Evolutionary conservation across 2,329 filamentous ascomycete genomes (phyloP), one percentile per base, ranked within the genome.

Genomic region (Arthrobotrys iridis): DNA sequence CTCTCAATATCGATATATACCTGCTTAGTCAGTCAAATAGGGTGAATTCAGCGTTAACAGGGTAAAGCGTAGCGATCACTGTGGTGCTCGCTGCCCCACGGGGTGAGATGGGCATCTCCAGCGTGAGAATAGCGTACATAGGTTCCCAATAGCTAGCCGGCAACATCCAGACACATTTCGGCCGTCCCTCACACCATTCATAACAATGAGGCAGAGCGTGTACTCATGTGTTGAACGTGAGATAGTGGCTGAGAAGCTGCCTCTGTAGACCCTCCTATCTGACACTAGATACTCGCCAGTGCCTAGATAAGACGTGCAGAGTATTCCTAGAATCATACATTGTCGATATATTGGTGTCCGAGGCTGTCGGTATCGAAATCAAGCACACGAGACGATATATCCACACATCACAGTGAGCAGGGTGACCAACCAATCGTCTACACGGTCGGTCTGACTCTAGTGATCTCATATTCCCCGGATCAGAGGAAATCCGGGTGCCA

Each of bases 171-270:
- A 37, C n/a, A 60, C 41, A 18, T 65, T 60, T 43, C 28, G 57
- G 13, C 20, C 43, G 30, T 18, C n/a, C 13, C 20, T 40, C 41
- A 37, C 41, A 55, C 43, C 15, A 15, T 46, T 15, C 30, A 33
- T 15, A 13, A 20, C 35, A 26, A 22, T n/a, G 33, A 40, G 26
- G 50, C 8, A 37, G 37, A 50, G 48, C 30, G 35, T 40, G 41
- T 28, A 55, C 11, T 33, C 68, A 73, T 73, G 68, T 73, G 68
- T 73, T 73, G 68, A 41, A 73, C 68, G 60, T 28, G 52, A 60
- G 41, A 8, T 13, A 18, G 26, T 18, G 40, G 20, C 22, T 30
- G 13, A 13, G 20, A 60, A 43, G 26, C 52, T 60, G n/a, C 4
- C 33, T 55, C 50, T 57, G 33, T 30, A 3, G 28, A 28, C 30